Evolutionary conservation across 495 filamentous ascomycete genomes (phyloP), one percentile per base, ranked within the genome.

Genomic region (Aspergillus kassunensis): DNA sequence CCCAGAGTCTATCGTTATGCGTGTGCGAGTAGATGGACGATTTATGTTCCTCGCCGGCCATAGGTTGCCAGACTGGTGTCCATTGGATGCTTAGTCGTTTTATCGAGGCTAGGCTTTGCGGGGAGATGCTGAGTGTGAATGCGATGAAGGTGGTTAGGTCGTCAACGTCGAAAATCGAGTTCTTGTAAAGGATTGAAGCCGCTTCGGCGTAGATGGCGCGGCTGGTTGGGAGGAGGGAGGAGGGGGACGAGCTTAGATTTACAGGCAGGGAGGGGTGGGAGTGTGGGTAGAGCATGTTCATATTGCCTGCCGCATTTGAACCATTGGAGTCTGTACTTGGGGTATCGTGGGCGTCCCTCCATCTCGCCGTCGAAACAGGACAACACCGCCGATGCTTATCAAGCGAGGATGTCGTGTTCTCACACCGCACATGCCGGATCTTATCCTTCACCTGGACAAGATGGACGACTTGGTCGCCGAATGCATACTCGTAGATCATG

Each of bases 401-500:
- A 12, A 71, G 44, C 3, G 64, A 61, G 7, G 63, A 51, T 2
- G 43, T 31, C 11, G 55, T 20, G 3, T 62, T 19, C 1, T 19
- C 10, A 56, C 72, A 75, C 37, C 67, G 63, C 5, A 75, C 67
- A 44, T 75, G 72, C 10, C 66, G 64, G 53, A 75, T 65, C 47
- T 72, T 70, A 40, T 68, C 57, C 47, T 71, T 72, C 29, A 75
- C 39, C 34, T 69, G 66, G 41, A 75, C 72, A 24, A 73, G 62
- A 48, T 72, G 72, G 9, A 75, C 55, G 40, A 63, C 69, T 12
- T 69, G 62, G 41, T 73, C 62, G 55, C 68, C 69, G 49, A 81
- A 74, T 56, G 79, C 73, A 47, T 80, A 75, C 13, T 62, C 58
- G 62, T 78, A 83, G 31, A 83, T 82, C 46, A 80, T 71, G 21